These are phyloP conservation scores for Boletus rubropictus DNA, from an alignment of 768 basidiomycete genomes.

Conservation along the genomic window DNA sequence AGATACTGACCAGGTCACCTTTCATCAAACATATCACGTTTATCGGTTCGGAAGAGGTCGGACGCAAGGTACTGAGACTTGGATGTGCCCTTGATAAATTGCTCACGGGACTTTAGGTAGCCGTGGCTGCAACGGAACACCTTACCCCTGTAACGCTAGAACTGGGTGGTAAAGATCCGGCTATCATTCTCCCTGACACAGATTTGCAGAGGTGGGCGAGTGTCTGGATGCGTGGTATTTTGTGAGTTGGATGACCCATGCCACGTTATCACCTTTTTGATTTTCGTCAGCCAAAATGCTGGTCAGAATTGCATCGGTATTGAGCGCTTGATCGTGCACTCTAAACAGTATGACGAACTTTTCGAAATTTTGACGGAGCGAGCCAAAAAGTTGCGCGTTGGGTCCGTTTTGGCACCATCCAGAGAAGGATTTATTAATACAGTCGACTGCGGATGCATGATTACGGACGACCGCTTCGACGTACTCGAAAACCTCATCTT, in stretches of 20 bases:
- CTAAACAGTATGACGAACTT: slow-evolving; percentile 70
- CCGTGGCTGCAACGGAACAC: slow-evolving; percentile 75
- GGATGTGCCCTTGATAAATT: not conserved
- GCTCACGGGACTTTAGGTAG: slow-evolving; percentile 49
- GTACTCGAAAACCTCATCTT: slow-evolving; percentile 63
- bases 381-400: slow-evolving; percentile 64
- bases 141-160: slow-evolving; percentile 91
- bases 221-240: slow-evolving; percentile 85
- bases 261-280: not conserved
- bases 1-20: slow-evolving; percentile 71
- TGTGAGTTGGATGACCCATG: slow-evolving; percentile 50
- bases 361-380: slow-evolving; percentile 59
- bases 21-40: slow-evolving; percentile 92
- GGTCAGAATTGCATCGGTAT: slow-evolving; percentile 98
- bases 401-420: slow-evolving; percentile 62
- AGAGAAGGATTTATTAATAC: slow-evolving; percentile 65
- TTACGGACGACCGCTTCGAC: slow-evolving; percentile 65
- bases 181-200: slow-evolving; percentile 81
- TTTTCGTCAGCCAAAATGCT: slow-evolving; percentile 64
- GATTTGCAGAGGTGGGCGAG: slow-evolving; percentile 76
- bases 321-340: slow-evolving; percentile 86
- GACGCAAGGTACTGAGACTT: slow-evolving; percentile 52
- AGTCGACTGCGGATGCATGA: slow-evolving; percentile 87
- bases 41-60: slow-evolving; percentile 77
- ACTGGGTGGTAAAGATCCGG: slow-evolving; percentile 93